Evolutionary conservation across 1,139 yeast genomes (phyloP).

Genomic region (Scheffersomyces titani): DNA sequence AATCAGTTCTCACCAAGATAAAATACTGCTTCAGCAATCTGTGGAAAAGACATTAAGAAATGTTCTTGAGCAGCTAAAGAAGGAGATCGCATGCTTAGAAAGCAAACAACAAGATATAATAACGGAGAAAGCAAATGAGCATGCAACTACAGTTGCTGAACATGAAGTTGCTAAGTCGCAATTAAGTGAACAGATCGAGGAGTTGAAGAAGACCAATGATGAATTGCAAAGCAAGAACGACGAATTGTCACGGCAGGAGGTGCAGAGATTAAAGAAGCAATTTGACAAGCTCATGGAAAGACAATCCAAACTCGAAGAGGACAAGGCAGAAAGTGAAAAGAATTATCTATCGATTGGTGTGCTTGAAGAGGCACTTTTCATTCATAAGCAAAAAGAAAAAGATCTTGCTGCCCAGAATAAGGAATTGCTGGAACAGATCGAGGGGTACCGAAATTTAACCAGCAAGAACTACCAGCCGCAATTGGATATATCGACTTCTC

Average conservation of each 20-base stretch:
- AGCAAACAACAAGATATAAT: not conserved
- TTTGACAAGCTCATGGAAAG: not conserved
- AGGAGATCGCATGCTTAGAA: not conserved
- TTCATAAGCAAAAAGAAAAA: not conserved
- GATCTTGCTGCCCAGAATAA: not conserved
- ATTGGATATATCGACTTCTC: not conserved
- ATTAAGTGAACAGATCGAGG: not conserved
- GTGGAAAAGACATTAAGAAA: conserved; percentile 1
- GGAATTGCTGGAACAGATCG: not conserved
- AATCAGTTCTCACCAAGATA: not conserved
- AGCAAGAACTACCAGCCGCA: not conserved
- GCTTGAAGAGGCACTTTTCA: not conserved
- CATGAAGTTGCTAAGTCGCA: not conserved
- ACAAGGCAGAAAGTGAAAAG: not conserved
- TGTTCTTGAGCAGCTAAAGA: not conserved
- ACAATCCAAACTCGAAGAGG: not conserved
- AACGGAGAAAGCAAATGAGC: not conserved
- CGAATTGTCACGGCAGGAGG: not conserved
- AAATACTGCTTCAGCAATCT: not conserved
- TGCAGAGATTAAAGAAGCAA: conserved; percentile 1
- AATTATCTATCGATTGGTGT: not conserved
- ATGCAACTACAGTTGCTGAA: not conserved
- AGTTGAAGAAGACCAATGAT: not conserved
- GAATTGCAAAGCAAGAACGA: conserved; percentile 1
- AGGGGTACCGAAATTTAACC: not conserved